Conservation (phyloP, 1,139 yeast genomes). For the Debaryomyces psychrophilus region DNA sequence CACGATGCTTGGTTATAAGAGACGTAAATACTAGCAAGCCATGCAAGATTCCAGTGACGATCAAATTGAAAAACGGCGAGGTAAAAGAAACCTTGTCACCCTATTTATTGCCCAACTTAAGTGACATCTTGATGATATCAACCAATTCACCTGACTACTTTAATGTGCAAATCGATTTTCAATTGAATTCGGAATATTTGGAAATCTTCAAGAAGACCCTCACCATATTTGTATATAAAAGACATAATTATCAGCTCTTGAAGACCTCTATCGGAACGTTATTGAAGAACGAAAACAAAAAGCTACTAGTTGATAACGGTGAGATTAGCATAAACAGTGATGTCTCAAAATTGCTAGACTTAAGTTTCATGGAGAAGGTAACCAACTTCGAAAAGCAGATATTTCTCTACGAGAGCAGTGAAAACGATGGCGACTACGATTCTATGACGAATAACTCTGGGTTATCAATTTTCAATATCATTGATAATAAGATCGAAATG, state of each 20-base stretch:
- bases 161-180: conserved; percentile 46
- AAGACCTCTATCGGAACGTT: conserved; percentile 41
- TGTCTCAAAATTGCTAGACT: conserved; percentile 24
- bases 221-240: conserved; percentile 54
- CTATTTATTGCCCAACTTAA: conserved; percentile 66
- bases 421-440: conserved; percentile 19
- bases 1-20: conserved; percentile 75
- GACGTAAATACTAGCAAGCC: conserved; percentile 66
- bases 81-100: conserved; percentile 52
- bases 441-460: conserved; percentile 22
- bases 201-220: conserved; percentile 49
- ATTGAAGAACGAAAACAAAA: conserved; percentile 36
- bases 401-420: conserved; percentile 34
- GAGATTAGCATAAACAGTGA: conserved; percentile 31
- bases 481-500: conserved; percentile 61
- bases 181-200: conserved; percentile 37
- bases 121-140: conserved; percentile 45
- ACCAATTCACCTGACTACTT: conserved; percentile 50
- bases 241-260: conserved; percentile 45
- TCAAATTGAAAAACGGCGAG: conserved; percentile 46
- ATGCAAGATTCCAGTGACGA: conserved; percentile 51
- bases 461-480: conserved; percentile 47
- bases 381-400: conserved; percentile 39
- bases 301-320: conserved; percentile 33
- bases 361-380: conserved; percentile 29